A percentile compares a stretch with the other conserved stretches of the same genome.
phyloP scores from a whole-genome alignment of 2,329 filamentous ascomycete species.

The Alternaria burnsii region DNA sequence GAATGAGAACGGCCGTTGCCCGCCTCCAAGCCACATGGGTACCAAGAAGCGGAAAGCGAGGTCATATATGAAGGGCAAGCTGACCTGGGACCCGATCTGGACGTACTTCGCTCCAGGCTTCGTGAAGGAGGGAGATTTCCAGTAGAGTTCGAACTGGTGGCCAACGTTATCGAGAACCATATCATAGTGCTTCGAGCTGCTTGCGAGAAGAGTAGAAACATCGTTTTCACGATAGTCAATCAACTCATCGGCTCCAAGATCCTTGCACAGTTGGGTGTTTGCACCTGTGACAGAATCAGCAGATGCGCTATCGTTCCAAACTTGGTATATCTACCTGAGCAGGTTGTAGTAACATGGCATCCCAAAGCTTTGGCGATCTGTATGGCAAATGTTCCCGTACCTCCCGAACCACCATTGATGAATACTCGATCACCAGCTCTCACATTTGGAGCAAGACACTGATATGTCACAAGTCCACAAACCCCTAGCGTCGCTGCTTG shows the following conservation, averaged over 20 bases:
- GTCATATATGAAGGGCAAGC: conserved; percentile 25
- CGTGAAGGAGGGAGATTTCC: conserved; percentile 28
- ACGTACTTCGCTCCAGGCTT: conserved; percentile 27
- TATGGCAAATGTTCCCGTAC: conserved; percentile 66
- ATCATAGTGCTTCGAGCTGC: conserved; percentile 58
- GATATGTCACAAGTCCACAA: conserved; percentile 33
- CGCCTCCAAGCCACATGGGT: conserved; percentile 57
- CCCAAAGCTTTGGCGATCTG: conserved; percentile 69
- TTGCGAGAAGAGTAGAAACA: conserved; percentile 57
- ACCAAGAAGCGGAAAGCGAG: conserved; percentile 29
- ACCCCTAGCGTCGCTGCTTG: conserved; percentile 31
- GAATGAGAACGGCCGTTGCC: conserved; percentile 54
- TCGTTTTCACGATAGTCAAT: conserved; percentile 65
- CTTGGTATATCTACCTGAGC: conserved; percentile 53
- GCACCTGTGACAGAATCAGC: conserved; percentile 32
- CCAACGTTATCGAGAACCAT: conserved; percentile 67
- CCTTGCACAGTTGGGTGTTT: conserved; percentile 64
- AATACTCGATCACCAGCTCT: conserved; percentile 60
- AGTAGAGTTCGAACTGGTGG: conserved; percentile 24
- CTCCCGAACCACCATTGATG: conserved; percentile 70
- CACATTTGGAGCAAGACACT: conserved; percentile 27
- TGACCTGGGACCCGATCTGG: conserved; percentile 31
- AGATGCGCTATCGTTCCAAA: neutral
- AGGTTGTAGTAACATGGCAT: conserved; percentile 65
- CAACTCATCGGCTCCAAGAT: conserved; percentile 68